Evolutionary conservation across 2,329 filamentous ascomycete species (phyloP).

Genomic region (Hortaea werneckii): DNA sequence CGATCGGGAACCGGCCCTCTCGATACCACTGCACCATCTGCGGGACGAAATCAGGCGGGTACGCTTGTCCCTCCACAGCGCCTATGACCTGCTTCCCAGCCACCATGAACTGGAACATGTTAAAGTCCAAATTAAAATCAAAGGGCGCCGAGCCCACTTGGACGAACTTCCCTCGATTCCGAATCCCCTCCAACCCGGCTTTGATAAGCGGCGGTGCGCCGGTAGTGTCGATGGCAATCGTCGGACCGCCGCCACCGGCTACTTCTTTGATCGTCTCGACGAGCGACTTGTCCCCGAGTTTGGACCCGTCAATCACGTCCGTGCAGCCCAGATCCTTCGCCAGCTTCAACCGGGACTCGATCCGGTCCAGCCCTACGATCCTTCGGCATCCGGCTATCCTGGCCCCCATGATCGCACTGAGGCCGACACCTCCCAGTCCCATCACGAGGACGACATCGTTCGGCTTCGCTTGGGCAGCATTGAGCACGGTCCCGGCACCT

Average conservation of each 20-base stretch:
- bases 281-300: conserved; percentile 25
- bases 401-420: conserved; percentile 40
- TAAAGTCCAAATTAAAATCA: conserved; percentile 32
- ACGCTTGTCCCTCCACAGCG: conserved; percentile 37
- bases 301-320: conserved; percentile 28
- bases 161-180: conserved; percentile 39
- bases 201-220: conserved; percentile 35
- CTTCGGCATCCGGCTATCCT: conserved; percentile 31
- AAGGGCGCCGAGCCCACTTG: conserved; percentile 41
- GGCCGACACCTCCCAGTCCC: conserved; percentile 38
- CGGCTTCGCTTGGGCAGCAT: conserved; percentile 28
- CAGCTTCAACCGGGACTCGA: conserved; percentile 27
- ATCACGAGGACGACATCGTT: conserved; percentile 33
- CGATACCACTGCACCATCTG: conserved; percentile 41
- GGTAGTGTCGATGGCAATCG: conserved; percentile 42
- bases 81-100: conserved; percentile 39
- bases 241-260: conserved; percentile 31
- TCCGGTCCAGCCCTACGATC: conserved; percentile 34
- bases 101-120: conserved; percentile 37
- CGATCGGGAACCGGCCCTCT: conserved; percentile 38
- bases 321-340: conserved; percentile 34
- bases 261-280: conserved; percentile 27
- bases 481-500: conserved; percentile 32
- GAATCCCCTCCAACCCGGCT: conserved; percentile 33
- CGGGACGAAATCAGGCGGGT: conserved; percentile 34